A percentile compares a stretch with the other conserved stretches of the same genome.
Evolutionary conservation across 768 basidiomycete genomes (phyloP).

Genomic region (Boletus insuetus): DNA sequence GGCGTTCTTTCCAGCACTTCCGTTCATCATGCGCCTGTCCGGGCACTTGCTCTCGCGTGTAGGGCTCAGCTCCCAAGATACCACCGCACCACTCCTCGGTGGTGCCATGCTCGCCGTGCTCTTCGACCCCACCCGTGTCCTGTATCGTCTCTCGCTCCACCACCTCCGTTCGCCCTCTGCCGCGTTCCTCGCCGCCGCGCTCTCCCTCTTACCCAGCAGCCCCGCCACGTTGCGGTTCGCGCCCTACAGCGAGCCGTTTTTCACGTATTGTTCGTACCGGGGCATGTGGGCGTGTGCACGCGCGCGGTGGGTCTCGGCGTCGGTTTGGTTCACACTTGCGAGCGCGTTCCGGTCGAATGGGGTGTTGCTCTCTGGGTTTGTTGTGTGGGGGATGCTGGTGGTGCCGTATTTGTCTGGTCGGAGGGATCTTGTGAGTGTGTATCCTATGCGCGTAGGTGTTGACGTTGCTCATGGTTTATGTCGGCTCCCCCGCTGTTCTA

Average conservation of each 20-base stretch:
- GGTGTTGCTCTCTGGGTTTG: conserved; percentile 69
- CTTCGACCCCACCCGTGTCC: conserved; percentile 42
- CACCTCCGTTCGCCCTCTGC: conserved; percentile 54
- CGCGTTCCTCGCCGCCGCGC: conserved; percentile 56
- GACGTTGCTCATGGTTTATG: neutral
- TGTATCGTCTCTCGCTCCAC: conserved; percentile 58
- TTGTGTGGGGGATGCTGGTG: conserved; percentile 69
- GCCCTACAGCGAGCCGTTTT: conserved; percentile 84
- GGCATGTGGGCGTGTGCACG: conserved; percentile 33
- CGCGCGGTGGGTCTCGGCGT: conserved; percentile 50
- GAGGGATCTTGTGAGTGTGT: conserved; percentile 28
- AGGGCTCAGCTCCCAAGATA: neutral
- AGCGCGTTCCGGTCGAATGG: conserved; percentile 75
- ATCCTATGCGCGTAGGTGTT: neutral
- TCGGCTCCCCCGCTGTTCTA: no score
- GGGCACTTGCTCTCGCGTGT: conserved; percentile 19
- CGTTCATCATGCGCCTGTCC: conserved; percentile 49
- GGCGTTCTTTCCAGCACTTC: conserved; percentile 80
- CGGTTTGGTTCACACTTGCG: conserved; percentile 63
- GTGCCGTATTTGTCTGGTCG: conserved; percentile 45
- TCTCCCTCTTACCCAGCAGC: conserved; percentile 80
- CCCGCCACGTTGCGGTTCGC: conserved; percentile 71
- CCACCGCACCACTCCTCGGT: conserved; percentile 34
- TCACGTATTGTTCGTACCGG: conserved; percentile 74
- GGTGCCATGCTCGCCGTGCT: conserved; percentile 38